Percentiles rank a stretch among this genome's conserved stretches.
These are phyloP conservation scores for Coffea eugenioides DNA, from an alignment of 257 asterid genomes.

Conservation along the genomic window DNA sequence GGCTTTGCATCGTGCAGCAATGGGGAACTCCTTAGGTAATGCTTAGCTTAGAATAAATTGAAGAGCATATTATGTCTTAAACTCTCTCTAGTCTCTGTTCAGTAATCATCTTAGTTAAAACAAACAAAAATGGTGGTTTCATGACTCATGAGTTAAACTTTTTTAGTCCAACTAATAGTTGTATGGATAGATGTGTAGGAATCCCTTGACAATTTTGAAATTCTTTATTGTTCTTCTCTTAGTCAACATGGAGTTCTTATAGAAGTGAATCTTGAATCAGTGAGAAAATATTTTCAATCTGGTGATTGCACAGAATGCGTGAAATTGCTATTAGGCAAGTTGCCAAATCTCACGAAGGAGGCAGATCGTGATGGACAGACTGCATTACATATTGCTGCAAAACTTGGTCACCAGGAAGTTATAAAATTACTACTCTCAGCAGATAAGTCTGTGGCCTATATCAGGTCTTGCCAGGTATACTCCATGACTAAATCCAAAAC, in stretches of 20 bases:
- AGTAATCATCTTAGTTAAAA: too few relatives aligned
- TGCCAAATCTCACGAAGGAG: background rate
- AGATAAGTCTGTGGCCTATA: background rate
- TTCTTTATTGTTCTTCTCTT: too few relatives aligned
- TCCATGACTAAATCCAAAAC: too few relatives aligned
- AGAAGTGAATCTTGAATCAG: background rate
- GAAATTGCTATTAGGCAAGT: background rate
- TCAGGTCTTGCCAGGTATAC: background rate
- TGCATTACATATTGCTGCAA: conserved; percentile 4
- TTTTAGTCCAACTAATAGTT: too few relatives aligned
- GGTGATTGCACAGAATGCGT: background rate
- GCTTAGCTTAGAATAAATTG: background rate
- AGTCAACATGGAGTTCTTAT: too few relatives aligned
- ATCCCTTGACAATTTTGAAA: too few relatives aligned
- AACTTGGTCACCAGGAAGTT: background rate
- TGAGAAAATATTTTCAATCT: background rate
- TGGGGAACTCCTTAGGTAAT: background rate
- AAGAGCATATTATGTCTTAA: background rate
- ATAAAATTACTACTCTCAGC: background rate
- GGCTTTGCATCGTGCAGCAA: background rate
- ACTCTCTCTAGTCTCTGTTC: too few relatives aligned
- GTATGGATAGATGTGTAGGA: too few relatives aligned
- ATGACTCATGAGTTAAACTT: too few relatives aligned
- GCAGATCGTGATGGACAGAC: background rate
- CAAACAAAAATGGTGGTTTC: too few relatives aligned